Conservation (phyloP, 2,329 filamentous ascomycete species). For the Chalaropsis ovoidea region DNA sequence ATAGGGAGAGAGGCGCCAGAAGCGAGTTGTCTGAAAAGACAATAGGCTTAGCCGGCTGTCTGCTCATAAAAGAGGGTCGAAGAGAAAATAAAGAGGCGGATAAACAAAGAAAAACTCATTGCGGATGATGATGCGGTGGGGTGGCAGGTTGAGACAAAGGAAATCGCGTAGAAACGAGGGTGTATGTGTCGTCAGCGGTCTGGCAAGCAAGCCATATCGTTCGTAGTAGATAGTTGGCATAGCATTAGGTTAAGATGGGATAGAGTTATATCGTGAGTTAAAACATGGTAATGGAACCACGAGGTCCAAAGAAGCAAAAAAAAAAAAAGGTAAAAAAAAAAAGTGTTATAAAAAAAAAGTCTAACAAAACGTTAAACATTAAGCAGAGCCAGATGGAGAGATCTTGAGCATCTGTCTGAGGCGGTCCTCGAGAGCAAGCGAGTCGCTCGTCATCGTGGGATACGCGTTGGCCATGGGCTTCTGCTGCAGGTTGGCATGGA, state of each 20-base stretch:
- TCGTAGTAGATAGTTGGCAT: conserved; percentile 9
- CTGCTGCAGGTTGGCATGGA: conserved; percentile 1
- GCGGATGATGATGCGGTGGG: background rate
- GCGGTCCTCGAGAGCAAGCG: conserved; percentile 21
- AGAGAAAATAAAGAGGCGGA: background rate
- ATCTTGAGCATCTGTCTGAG: conserved; percentile 24
- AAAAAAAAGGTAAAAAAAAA: conserved; percentile 11
- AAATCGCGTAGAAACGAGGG: background rate
- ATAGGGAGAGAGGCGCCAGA: background rate
- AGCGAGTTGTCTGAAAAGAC: background rate
- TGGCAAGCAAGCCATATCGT: background rate
- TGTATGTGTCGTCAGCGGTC: background rate
- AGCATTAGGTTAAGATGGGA: background rate
- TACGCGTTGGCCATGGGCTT: conserved; percentile 11
- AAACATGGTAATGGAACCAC: conserved; percentile 14
- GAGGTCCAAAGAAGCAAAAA: background rate
- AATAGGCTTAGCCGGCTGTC: background rate
- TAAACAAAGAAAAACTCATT: background rate
- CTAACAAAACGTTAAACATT: background rate
- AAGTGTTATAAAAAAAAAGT: background rate
- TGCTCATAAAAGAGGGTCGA: background rate
- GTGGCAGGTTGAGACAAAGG: background rate
- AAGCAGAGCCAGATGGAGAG: conserved; percentile 13
- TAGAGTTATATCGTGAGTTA: conserved; percentile 2
- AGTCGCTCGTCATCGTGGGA: background rate